Base-by-base conservation (phyloP, 75 land plant genomes). In the Selaginella moellendorffii region DNA sequence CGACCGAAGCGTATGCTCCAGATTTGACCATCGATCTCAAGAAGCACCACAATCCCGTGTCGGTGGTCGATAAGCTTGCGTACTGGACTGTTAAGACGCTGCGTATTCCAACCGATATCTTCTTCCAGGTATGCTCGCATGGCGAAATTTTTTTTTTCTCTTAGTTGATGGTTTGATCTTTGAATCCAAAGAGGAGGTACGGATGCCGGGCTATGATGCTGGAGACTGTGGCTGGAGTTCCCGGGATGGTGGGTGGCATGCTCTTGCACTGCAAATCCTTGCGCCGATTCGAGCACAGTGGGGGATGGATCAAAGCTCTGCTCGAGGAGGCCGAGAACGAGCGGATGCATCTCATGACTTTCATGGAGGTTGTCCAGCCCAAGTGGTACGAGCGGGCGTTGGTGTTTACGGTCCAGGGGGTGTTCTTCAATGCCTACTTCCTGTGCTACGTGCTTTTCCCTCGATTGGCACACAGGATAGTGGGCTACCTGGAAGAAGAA, bases 191-290 rank as follows among this genome's bases (percentile, higher is more conserved):
- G 59, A 56, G 59, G 24, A 56, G 59, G 21, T 56, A 56, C n/a
- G 24, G 24, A 56, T 21, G 24, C 59, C 5, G 59, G n/a, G 59
- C 59, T 8, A 25, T 56, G 19, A 56, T 56, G 59, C 24, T 56
- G 9, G 59, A 56, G 59, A 56, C 59, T 5, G 79, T 77, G 54
- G 79, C 79, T 20, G 79, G 71, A 10, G 78, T 76, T 20, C 78
- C 78, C 22, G 78, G 78, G 9, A 76, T 76, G 78, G 78, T 76
- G 61, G 77, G 71, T 19, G 79, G 79, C 2, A 65, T 78, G 74
- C 79, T 75, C 25, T 69, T 78, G 22, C 80, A 78, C 69, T 63
- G 36, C 20, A 54, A 68, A 24, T 36, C 59, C 5, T 56, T 19
- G 59, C 5, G 59, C 8, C 8, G 59, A 56, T 21, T 56, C 23